phyloP scores from a whole-genome alignment of 1,284 basidiomycete species.

The Malassezia psittaci region DNA sequence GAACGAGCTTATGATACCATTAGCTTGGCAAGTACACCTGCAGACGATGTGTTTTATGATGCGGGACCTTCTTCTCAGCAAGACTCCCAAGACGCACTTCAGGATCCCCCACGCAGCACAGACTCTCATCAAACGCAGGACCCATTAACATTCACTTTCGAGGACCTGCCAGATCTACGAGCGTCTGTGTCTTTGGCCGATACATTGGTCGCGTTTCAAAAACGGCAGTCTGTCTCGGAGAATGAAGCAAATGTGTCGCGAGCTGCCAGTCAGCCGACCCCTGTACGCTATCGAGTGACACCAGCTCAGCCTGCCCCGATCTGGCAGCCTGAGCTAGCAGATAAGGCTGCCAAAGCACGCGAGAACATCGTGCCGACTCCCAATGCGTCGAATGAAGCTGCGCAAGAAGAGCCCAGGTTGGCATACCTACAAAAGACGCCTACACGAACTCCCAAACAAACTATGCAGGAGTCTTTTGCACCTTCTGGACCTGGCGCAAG shows the following conservation, averaged over 20 bases:
- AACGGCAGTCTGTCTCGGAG: neutral
- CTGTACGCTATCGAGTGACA: neutral
- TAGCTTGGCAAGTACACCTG: neutral
- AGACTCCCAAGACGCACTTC: neutral
- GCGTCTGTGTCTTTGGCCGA: slow-evolving; percentile 30
- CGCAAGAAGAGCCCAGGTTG: neutral
- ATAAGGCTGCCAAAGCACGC: neutral
- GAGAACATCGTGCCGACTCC: neutral
- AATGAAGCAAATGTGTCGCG: neutral
- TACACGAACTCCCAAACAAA: neutral
- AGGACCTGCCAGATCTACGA: neutral
- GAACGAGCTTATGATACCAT: neutral
- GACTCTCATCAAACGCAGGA: neutral
- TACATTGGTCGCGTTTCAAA: slow-evolving; percentile 21
- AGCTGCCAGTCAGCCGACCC: neutral
- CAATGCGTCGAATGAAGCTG: neutral
- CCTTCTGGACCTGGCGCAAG: no score
- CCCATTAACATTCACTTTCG: neutral
- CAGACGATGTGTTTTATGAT: neutral
- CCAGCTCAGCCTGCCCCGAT: neutral
- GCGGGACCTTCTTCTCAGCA: neutral
- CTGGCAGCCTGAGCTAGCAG: slow-evolving; percentile 1
- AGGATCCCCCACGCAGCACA: neutral
- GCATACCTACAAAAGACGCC: neutral
- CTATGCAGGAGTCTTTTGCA: neutral